Base-by-base conservation (phyloP, 2,329 filamentous ascomycete species). In the Coniochaeta sp. region DNA sequence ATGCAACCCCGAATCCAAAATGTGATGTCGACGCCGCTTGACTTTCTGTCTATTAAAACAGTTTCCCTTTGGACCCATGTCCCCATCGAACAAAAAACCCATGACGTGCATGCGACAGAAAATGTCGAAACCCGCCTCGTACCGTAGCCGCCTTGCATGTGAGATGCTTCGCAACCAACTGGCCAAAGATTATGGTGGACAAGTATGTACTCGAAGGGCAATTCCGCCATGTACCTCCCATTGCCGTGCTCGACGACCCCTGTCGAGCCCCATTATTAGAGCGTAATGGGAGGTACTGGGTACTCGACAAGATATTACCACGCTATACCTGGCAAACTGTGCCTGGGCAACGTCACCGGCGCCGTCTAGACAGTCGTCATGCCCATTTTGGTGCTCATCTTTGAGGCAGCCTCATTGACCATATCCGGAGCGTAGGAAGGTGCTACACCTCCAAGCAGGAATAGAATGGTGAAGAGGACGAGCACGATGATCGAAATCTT, bases 401-500 rank as follows among this genome's bases (percentile, higher is more conserved):
- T 80, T 67, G 73, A 77, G 62, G 79, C 76, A 44, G 81, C 79
- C 65, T 77, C 77, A 61, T 72, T 76, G 68, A 84, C 78, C 65
- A 84, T 84, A 38, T 79, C 79, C 33, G 81, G 75, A 17, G 79
- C 81, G 63, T 85, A 85, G 31, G 77, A 79, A 24, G 87, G 87
- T 56, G 86, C 86, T 64, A 90, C 74, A 44, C 85, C 84, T 62
- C 84, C 85, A 61, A 96, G 83, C 22, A 96, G 74, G 65, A 90
- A 73, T 74, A 95, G 87, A 66, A 93, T 74, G 58, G 83, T 76
- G 64, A 89, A 74, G 61, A 90, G 72, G 22, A 83, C 81, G 28
- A 82, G 75, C 58, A 80, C 83, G 62, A 93, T 84, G 67, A 95
- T 79, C 64, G 91, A 79, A 58, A 93, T 74, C 78, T 93, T 93